Percentiles rank a stretch among this genome's conserved stretches.
Conservation (phyloP, 139 green algal genomes). For the Ettlia oleoabundans region DNA sequence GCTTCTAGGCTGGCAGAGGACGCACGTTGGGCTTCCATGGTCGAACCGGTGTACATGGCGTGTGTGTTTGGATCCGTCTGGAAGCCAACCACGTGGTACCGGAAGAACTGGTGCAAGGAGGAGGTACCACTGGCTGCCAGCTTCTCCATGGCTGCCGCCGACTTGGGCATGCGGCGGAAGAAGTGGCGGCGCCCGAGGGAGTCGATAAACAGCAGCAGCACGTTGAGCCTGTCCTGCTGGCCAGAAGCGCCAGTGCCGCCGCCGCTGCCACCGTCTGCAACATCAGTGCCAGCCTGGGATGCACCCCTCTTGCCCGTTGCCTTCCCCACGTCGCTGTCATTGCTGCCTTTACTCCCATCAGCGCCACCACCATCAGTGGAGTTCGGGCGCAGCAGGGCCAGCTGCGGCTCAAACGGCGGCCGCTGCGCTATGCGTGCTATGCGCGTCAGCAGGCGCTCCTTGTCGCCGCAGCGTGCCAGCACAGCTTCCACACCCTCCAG, state of each 20-base stretch:
- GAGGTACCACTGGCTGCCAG: not conserved
- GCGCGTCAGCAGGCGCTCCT: slow-evolving; percentile 3
- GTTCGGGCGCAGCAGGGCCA: not conserved
- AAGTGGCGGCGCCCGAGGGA: slow-evolving; percentile 22
- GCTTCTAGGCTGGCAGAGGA: not conserved
- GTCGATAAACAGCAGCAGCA: slow-evolving; percentile 19
- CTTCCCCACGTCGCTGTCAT: no score
- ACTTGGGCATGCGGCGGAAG: slow-evolving; percentile 24
- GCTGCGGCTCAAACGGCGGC: not conserved
- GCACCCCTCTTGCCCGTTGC: no score
- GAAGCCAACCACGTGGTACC: slow-evolving; percentile 14
- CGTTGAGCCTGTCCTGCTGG: not conserved
- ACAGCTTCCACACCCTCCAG: slow-evolving; percentile 2
- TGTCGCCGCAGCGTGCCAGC: slow-evolving; percentile 12
- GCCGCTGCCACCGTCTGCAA: not conserved
- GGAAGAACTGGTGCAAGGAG: slow-evolving; percentile 22
- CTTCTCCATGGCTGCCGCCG: slow-evolving; percentile 12
- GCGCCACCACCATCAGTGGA: no score
- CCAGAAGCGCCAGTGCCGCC: not conserved
- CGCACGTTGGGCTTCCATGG: not conserved
- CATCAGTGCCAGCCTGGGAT: not conserved
- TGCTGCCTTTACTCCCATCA: no score
- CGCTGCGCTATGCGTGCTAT: not conserved
- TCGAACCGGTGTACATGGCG: slow-evolving; percentile 9
- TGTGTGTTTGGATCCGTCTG: slow-evolving; percentile 26